These are phyloP conservation scores for Pseudogymnoascus sp. DNA, from an alignment of 2,329 filamentous ascomycete species.

Conservation along the genomic window DNA sequence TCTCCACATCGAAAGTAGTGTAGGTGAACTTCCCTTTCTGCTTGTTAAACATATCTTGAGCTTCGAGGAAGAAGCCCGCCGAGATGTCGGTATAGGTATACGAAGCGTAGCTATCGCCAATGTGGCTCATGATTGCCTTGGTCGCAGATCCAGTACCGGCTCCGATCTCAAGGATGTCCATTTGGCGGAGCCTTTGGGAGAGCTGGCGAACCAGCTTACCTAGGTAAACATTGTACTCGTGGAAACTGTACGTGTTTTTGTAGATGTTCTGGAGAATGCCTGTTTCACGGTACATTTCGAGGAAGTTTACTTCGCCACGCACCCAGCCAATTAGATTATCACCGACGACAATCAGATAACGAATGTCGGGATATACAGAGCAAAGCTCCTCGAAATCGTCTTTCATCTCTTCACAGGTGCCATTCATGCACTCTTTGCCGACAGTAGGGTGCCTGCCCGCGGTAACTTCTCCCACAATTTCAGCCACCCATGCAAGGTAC, in stretches of 20 bases:
- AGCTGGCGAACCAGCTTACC: constrained; percentile 57
- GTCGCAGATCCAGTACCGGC: constrained; percentile 37
- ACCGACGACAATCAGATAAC: not conserved
- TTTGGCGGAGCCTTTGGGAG: constrained; percentile 27
- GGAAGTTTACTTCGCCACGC: not conserved
- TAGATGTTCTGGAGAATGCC: constrained; percentile 11
- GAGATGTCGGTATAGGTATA: constrained; percentile 42
- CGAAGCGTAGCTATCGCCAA: constrained; percentile 27
- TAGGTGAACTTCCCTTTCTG: constrained; percentile 20
- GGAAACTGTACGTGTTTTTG: constrained; percentile 55
- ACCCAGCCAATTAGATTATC: constrained; percentile 9
- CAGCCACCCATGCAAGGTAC: constrained; percentile 9
- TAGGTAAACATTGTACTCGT: constrained; percentile 81
- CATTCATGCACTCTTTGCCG: constrained; percentile 9
- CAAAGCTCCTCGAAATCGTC: not conserved
- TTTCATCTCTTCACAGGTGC: not conserved
- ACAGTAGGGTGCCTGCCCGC: not conserved
- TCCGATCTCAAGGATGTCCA: constrained; percentile 36
- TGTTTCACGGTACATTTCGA: constrained; percentile 10
- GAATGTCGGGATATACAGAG: not conserved
- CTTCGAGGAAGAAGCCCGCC: constrained; percentile 33
- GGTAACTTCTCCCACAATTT: constrained; percentile 9
- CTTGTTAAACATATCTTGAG: constrained; percentile 22
- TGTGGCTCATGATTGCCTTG: constrained; percentile 24
- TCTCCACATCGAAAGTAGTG: constrained; percentile 27